Base-by-base conservation (phyloP, 2,329 filamentous ascomycete species). In the Fulvia fulva region DNA sequence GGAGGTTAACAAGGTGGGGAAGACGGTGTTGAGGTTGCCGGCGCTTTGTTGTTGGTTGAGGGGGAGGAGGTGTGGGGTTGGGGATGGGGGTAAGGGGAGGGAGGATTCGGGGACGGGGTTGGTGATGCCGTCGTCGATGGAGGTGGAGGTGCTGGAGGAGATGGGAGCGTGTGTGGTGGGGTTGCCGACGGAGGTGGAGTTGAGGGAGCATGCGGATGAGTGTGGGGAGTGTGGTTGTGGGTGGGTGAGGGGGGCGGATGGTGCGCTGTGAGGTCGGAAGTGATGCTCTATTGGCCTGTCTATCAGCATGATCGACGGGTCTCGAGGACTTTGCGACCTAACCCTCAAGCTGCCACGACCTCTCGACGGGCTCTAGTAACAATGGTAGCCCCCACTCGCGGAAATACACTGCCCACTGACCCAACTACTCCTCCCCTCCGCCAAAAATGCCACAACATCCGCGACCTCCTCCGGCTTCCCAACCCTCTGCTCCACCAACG, bases 391-490 rank as follows among this genome's bases (percentile, higher is more conserved):
- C 11, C 84, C 84, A 63, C 77, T 82, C 0, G 80, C 82, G 61
- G 77, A 80, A 21, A 87, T 76, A 0, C 77, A 77, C 70, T 86
- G 83, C 14, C 83, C 84, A 1, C 78, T 71, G 30, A 70, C 59
- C 67, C 66, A 70, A 41, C 61, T 63, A 58, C 70, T 69, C 22
- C 65, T 62, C 44, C 43, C 53, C 49, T 78, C 76, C 16, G 81
- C 81, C 57, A 87, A 66, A 73, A 78, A 84, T 1, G 75, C 78
- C 21, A 86, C 83, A 51, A 86, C 75, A 58, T 78, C 76, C 1
- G 82, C 80, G 51, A 87, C 73, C 67, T 86, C 83, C 44, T 82
- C 76, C 3, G 76, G 65, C 12, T 71, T 81, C 0, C 81, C 84
- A 2, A 83, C 59, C 8, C 83, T 70, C 43, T 80, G 74, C 61